Evolutionary conservation across 768 basidiomycete genomes (phyloP), one percentile per base, ranked within the genome.

Genomic region (Tricholoma furcatifolium): DNA sequence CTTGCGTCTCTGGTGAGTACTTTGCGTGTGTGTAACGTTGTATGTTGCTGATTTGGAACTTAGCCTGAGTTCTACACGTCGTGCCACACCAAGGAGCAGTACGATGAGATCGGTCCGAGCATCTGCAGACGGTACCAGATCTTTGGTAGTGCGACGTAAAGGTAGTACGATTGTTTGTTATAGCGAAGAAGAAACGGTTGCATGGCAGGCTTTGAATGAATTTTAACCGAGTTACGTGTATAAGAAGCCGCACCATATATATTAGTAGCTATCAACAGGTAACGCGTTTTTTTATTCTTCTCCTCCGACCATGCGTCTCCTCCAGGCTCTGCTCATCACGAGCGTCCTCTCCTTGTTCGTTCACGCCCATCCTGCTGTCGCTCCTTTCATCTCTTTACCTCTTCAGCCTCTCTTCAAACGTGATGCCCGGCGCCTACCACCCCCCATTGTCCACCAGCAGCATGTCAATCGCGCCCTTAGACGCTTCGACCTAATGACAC

Each of bases 11-110:
- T 96, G 61, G 93, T 95, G 59, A 70, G 85, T 21, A 35, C 21
- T 7, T 4, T 35, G 9, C 2, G 14, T 2, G 15, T 14, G 39
- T 47, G 20, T 18, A 23, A 18, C 43, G 43, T 18, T 5, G 32
- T 24, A 20, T 30, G 36, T 41, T 36, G 27, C 10, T 44, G 34
- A 31, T 36, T 60, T 24, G 60, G 39, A 18, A 15, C 12, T 45
- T 50, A 95, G 90, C 93, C 95, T 61, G 94, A 96, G 62, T 98
- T 98, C 69, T 95, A 95, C 73, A 85, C 86, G 6, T 94, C 85
- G 46, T 95, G 93, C 71, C 94, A 94, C 73, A 92, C 91, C 44
- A 92, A 94, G 67, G 91, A 89, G 18, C 92, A 97, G 62, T 97
- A 96, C 65, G 93, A 94, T 65, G 92, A 94, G 71, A 80, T 93